phyloP scores from a whole-genome alignment of 768 basidiomycete genomes.

The Podaxis pistillaris region DNA sequence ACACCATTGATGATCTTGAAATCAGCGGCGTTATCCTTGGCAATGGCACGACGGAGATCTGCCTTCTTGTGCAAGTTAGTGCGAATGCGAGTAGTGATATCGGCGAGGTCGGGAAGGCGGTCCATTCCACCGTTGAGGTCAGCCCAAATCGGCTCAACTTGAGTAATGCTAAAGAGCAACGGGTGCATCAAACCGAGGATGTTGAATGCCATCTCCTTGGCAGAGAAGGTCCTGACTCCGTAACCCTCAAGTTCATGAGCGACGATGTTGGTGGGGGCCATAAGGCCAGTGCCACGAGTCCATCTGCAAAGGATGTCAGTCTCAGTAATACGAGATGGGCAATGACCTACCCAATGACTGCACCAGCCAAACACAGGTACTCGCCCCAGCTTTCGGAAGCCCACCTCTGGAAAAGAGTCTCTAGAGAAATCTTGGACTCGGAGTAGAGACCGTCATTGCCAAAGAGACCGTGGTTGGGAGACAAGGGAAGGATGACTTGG shows the following conservation, averaged over 20 bases:
- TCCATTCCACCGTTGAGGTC: conserved; percentile 99
- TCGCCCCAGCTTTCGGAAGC: conserved; percentile 98
- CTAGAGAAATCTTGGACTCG: conserved; percentile 96
- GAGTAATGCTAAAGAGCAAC: conserved; percentile 97
- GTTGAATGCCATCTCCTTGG: conserved; percentile 99
- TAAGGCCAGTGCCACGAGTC: conserved; percentile 97
- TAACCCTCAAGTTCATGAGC: conserved; percentile 91
- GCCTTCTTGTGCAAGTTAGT: conserved; percentile 78
- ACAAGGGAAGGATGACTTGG: conserved; percentile 96
- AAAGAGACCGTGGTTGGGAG: conserved; percentile 97
- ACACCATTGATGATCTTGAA: conserved; percentile 89
- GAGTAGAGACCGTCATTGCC: conserved; percentile 98
- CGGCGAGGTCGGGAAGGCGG: conserved; percentile 91
- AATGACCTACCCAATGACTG: conserved; percentile 85
- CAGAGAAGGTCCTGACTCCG: conserved; percentile 97
- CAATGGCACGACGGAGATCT: conserved; percentile 89
- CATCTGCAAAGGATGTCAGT: conserved; percentile 50
- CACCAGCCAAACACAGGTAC: conserved; percentile 96
- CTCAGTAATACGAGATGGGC: not conserved
- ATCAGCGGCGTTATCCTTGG: conserved; percentile 93
- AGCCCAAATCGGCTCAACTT: conserved; percentile 99
- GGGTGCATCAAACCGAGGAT: conserved; percentile 99
- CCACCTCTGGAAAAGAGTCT: conserved; percentile 99
- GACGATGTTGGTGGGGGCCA: conserved; percentile 93
- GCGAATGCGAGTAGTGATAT: conserved; percentile 87